Percentiles rank a stretch among this genome's conserved stretches.
Conservation (phyloP, 495 filamentous ascomycete genomes). For the Platismatia glauca region DNA sequence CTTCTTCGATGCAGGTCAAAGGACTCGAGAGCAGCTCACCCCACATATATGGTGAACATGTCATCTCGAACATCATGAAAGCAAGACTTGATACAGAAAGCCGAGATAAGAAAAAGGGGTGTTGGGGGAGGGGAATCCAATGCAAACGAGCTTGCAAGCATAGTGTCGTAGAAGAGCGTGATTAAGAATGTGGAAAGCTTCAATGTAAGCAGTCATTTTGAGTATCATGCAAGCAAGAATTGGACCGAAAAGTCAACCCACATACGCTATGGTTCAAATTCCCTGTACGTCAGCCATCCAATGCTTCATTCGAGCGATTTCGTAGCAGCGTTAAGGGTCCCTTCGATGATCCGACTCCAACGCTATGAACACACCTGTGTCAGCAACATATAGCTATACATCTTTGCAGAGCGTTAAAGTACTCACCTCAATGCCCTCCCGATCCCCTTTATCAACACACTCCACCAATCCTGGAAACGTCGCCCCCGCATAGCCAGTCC, state of each 20-base stretch:
- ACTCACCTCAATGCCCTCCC: constrained; percentile 23
- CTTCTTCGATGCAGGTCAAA: no score
- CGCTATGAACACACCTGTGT: neutral
- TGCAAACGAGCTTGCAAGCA: no score
- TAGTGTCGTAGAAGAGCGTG: no score
- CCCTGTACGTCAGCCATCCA: neutral
- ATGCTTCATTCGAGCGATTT: neutral
- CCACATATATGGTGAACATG: no score
- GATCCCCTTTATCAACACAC: constrained; percentile 47
- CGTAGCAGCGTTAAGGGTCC: constrained; percentile 3
- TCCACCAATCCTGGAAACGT: constrained; percentile 57
- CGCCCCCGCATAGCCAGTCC: constrained; percentile 81
- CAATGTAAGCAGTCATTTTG: neutral
- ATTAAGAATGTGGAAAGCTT: no score
- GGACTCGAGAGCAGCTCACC: no score
- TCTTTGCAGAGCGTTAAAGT: neutral
- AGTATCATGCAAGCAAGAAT: neutral
- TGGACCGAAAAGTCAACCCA: neutral
- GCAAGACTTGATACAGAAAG: no score
- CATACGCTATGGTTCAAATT: neutral
- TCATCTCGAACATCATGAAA: no score
- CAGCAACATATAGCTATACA: neutral
- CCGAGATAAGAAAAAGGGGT: no score
- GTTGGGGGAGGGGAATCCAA: no score
- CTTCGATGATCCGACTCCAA: constrained; percentile 8